Percentiles rank a stretch among this genome's conserved stretches.
phyloP scores from a whole-genome alignment of 2,329 filamentous ascomycete species.

The Colletotrichum caudatum region DNA sequence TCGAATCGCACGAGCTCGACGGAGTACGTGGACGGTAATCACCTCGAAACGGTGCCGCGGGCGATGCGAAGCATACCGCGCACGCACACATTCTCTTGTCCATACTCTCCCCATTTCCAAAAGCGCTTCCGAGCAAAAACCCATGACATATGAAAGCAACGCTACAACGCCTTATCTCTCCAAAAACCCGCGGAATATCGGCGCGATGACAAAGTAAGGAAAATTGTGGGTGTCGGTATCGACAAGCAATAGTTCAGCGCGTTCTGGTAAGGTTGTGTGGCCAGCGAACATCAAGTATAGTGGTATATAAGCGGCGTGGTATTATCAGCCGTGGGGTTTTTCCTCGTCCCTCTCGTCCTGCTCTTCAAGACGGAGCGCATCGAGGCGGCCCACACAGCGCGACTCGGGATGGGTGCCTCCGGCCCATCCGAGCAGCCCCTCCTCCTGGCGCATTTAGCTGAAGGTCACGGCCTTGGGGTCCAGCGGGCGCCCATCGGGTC shows the following conservation, averaged over 20 bases:
- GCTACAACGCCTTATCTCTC: conserved; percentile 23
- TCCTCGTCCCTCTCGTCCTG: background rate
- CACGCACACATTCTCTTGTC: background rate
- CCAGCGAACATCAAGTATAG: background rate
- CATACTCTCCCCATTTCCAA: background rate
- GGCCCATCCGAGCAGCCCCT: background rate
- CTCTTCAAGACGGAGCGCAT: background rate
- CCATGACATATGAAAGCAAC: conserved; percentile 1
- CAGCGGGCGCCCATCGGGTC: conserved; percentile 84
- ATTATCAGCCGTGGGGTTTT: background rate
- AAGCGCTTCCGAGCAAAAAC: background rate
- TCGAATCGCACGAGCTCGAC: conserved; percentile 1
- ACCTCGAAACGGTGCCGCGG: background rate
- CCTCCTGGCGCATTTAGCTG: conserved; percentile 60
- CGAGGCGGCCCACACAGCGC: background rate
- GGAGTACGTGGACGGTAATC: background rate
- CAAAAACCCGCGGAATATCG: conserved; percentile 14
- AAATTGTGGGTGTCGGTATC: conserved; percentile 8
- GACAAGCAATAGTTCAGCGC: background rate
- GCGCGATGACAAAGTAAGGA: conserved; percentile 6
- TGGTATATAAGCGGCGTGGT: background rate
- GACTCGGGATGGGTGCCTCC: background rate
- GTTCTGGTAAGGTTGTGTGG: background rate
- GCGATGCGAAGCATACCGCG: background rate
- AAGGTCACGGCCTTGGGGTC: conserved; percentile 98